Conservation (phyloP, 345 rosid genomes). For the Dimocarpus longan region DNA sequence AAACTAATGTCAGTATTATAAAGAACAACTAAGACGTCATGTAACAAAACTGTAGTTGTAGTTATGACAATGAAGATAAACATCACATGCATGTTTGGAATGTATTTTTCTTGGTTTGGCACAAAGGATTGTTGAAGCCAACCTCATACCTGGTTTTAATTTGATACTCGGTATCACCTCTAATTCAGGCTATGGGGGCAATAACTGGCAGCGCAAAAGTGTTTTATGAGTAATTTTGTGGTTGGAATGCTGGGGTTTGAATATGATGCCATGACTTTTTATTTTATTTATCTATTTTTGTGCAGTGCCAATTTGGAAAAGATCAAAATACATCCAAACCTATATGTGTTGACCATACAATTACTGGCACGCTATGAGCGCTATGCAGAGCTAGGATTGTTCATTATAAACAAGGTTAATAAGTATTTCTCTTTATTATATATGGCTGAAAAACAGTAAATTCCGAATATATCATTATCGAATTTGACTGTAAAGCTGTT, state of each 20-base stretch:
- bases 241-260: not conserved
- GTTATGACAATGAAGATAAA: not conserved
- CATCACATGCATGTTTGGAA: not conserved
- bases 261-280: slow-evolving; percentile 8
- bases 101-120: not conserved
- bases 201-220: not conserved
- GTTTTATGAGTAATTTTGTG: not conserved
- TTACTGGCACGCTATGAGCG: slow-evolving; percentile 69
- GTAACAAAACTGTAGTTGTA: not conserved
- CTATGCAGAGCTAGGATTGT: slow-evolving; percentile 74
- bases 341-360: slow-evolving; percentile 73
- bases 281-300: slow-evolving; percentile 22
- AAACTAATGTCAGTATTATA: not conserved
- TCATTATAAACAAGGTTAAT: slow-evolving; percentile 77
- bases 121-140: not conserved
- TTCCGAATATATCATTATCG: slow-evolving; percentile 2
- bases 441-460: slow-evolving; percentile 6
- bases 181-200: not conserved
- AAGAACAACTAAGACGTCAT: not conserved
- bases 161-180: not conserved
- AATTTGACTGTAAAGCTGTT: slow-evolving; percentile 21
- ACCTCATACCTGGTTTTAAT: not conserved
- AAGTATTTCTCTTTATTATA: slow-evolving; percentile 9
- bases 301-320: slow-evolving; percentile 77
- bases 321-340: slow-evolving; percentile 72